A percentile compares a stretch with the other conserved stretches of the same genome.
These are phyloP conservation scores for Candida anglica DNA, from an alignment of 805 yeast genomes.

Conservation along the genomic window DNA sequence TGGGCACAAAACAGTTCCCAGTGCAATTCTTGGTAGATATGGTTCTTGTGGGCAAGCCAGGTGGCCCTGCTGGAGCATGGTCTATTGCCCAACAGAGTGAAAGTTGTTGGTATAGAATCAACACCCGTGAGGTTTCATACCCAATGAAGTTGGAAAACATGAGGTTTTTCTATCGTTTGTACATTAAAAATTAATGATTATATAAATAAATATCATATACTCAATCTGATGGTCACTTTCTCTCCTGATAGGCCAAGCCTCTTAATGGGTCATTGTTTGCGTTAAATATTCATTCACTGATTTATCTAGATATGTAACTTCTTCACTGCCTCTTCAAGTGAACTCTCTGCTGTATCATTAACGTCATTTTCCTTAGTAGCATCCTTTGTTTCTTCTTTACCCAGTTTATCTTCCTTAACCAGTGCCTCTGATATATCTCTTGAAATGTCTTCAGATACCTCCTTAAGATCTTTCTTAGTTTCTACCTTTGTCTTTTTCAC, in stretches of 20 bases:
- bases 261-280: no score
- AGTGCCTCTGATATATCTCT: neutral
- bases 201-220: no score
- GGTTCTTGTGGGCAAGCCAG: constrained; percentile 52
- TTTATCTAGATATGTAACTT: no score
- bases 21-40: constrained; percentile 78
- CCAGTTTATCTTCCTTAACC: constrained; percentile 7
- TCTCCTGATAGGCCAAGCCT: no score
- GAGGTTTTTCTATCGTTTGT: constrained; percentile 80
- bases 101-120: constrained; percentile 75
- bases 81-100: constrained; percentile 61
- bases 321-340: no score
- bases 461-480: neutral
- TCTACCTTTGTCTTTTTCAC: neutral
- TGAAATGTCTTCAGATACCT: neutral
- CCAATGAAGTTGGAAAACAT: constrained; percentile 74
- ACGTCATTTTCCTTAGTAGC: constrained; percentile 7
- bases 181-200: constrained; percentile 53
- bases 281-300: no score
- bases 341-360: no score
- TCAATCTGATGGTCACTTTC: no score
- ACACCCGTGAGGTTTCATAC: constrained; percentile 49
- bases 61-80: constrained; percentile 53
- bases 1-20: constrained; percentile 77
- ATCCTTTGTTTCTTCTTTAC: constrained; percentile 4